Conservation (phyloP, 805 yeast species). For the Candida adriatica region DNA sequence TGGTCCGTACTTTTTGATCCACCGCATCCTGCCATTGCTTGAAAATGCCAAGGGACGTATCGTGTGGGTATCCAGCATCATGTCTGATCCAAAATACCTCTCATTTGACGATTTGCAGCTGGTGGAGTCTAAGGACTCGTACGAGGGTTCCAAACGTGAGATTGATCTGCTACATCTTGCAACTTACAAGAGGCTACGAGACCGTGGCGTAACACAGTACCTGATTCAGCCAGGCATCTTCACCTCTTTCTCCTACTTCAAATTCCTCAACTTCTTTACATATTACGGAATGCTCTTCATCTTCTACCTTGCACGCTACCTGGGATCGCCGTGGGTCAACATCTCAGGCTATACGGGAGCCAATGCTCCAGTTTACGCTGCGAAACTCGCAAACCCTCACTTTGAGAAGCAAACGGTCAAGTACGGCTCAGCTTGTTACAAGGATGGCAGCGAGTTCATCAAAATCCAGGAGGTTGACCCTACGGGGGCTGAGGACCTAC, state of each 20-base stretch:
- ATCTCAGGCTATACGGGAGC: slow-evolving; percentile 88
- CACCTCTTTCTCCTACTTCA: slow-evolving; percentile 71
- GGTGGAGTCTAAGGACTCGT: slow-evolving; percentile 55
- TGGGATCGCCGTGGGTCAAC: slow-evolving; percentile 87
- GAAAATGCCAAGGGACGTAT: slow-evolving; percentile 51
- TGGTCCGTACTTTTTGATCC: slow-evolving; percentile 84
- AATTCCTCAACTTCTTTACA: slow-evolving; percentile 69
- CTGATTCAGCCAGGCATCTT: slow-evolving; percentile 93
- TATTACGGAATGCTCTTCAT: slow-evolving; percentile 79
- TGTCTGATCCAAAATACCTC: slow-evolving; percentile 70
- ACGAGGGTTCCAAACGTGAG: slow-evolving; percentile 87
- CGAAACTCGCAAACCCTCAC: slow-evolving; percentile 43
- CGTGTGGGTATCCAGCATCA: slow-evolving; percentile 81
- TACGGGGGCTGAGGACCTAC: slow-evolving; percentile 63
- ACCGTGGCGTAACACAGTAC: slow-evolving; percentile 60
- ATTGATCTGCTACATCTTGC: slow-evolving; percentile 80
- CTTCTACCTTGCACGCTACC: slow-evolving; percentile 73
- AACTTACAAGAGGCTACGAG: slow-evolving; percentile 45
- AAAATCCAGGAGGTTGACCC: slow-evolving; percentile 48
- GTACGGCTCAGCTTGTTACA: slow-evolving; percentile 67
- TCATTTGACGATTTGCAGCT: slow-evolving; percentile 73
- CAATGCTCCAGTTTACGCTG: slow-evolving; percentile 72
- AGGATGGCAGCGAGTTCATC: slow-evolving; percentile 60
- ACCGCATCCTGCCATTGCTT: slow-evolving; percentile 53
- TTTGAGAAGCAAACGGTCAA: slow-evolving; percentile 43